phyloP scores from a whole-genome alignment of 2,329 filamentous ascomycete genomes.

The Fusarium abutilonis region DNA sequence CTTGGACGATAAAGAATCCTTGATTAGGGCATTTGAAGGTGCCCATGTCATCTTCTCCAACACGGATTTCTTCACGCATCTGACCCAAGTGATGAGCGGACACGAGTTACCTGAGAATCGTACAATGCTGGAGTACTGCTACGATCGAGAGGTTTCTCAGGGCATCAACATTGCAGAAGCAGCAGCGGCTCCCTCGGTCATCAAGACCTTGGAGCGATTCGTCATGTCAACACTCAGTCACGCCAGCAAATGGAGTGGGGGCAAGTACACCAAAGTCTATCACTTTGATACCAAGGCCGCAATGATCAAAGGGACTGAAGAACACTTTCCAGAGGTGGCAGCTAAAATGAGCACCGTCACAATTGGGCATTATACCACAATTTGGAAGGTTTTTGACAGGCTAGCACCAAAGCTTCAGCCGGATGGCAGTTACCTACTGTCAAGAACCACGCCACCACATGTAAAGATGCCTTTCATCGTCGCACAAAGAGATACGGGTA shows the following conservation, averaged over 20 bases:
- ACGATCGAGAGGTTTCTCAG: conserved; percentile 21
- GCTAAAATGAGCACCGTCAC: conserved; percentile 13
- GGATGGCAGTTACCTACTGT: not conserved
- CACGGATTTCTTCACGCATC: conserved; percentile 24
- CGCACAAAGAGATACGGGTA: not conserved
- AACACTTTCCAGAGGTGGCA: conserved; percentile 12
- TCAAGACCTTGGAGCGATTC: conserved; percentile 18
- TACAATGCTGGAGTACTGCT: conserved; percentile 6
- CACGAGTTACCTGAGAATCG: not conserved
- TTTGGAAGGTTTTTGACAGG: conserved; percentile 1
- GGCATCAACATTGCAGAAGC: conserved; percentile 14
- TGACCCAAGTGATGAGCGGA: conserved; percentile 9
- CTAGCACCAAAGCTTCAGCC: conserved; percentile 13
- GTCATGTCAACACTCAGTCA: conserved; percentile 26
- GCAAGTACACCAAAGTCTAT: conserved; percentile 23
- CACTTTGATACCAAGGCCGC: conserved; percentile 29
- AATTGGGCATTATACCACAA: conserved; percentile 9
- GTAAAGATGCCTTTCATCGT: conserved; percentile 4
- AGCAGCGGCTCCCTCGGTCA: conserved; percentile 11
- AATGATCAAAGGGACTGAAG: conserved; percentile 7
- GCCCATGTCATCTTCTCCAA: conserved; percentile 30
- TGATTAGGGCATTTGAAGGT: conserved; percentile 21
- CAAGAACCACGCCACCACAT: not conserved
- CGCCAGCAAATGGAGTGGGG: conserved; percentile 28
- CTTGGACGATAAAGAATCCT: conserved; percentile 7